Evolutionary conservation across 2,329 filamentous ascomycete genomes (phyloP).

Genomic region (Aspergillus japonicus): DNA sequence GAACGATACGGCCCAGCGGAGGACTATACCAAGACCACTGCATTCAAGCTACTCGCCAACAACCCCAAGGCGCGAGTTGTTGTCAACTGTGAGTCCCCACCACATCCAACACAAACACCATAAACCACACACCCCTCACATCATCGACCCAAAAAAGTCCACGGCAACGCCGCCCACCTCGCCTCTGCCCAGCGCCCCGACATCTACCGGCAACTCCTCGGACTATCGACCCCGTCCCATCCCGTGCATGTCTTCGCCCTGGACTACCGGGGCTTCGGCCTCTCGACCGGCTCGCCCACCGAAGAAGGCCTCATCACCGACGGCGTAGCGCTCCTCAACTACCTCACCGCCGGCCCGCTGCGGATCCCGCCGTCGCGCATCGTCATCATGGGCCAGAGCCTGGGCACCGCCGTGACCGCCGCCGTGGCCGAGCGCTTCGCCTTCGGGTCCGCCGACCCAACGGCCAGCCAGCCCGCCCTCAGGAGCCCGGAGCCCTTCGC

Average conservation of each 20-base stretch:
- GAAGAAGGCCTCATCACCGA: slow-evolving; percentile 81
- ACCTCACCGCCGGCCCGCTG: slow-evolving; percentile 57
- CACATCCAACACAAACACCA: neutral
- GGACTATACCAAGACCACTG: slow-evolving; percentile 49
- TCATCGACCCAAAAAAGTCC: slow-evolving; percentile 28
- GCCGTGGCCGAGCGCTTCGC: slow-evolving; percentile 72
- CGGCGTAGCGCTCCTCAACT: slow-evolving; percentile 70
- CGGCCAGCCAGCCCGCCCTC: slow-evolving; percentile 42
- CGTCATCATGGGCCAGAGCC: slow-evolving; percentile 78
- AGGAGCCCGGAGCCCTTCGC: slow-evolving; percentile 64
- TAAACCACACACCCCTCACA: slow-evolving; percentile 6
- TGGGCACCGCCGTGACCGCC: slow-evolving; percentile 80
- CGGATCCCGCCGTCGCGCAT: slow-evolving; percentile 69
- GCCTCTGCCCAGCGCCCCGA: slow-evolving; percentile 74
- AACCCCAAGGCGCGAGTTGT: slow-evolving; percentile 55
- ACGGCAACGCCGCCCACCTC: slow-evolving; percentile 78
- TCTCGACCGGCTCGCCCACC: slow-evolving; percentile 74
- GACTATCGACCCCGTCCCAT: slow-evolving; percentile 62
- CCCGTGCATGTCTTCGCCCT: slow-evolving; percentile 77
- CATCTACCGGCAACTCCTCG: slow-evolving; percentile 74
- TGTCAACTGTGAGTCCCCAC: slow-evolving; percentile 49
- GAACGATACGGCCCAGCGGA: slow-evolving; percentile 51
- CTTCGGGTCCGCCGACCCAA: slow-evolving; percentile 37
- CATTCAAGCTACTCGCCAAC: slow-evolving; percentile 52
- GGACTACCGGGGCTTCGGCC: slow-evolving; percentile 87